Conservation (phyloP, 192 early-diverging fungal genomes). For the Globomyces pollinis-pini region DNA sequence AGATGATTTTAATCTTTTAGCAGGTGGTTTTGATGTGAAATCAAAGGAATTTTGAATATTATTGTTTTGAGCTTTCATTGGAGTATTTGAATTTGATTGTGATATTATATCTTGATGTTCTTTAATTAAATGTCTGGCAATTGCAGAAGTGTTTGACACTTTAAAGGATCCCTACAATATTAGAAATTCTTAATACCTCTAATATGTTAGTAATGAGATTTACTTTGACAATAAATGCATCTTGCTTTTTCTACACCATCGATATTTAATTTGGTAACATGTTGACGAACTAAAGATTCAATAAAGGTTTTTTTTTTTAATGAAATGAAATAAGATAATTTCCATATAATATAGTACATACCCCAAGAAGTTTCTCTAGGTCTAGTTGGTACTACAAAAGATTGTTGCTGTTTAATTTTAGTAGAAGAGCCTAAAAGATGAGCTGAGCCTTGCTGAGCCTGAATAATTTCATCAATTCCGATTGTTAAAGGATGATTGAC, state of each 20-base stretch:
- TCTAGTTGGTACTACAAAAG: too few relatives aligned
- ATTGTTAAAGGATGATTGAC: too few relatives aligned
- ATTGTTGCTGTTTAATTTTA: too few relatives aligned
- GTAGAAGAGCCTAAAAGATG: too few relatives aligned
- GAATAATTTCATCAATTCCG: too few relatives aligned
- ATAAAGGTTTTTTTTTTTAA: too few relatives aligned
- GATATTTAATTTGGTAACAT: background rate
- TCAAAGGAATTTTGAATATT: background rate
- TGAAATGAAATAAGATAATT: too few relatives aligned
- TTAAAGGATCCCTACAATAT: background rate
- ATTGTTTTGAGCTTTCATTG: background rate
- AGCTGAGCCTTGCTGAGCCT: too few relatives aligned
- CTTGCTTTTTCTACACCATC: background rate
- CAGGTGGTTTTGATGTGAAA: background rate
- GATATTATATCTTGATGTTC: background rate
- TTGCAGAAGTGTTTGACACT: conserved; percentile 2
- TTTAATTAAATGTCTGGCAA: background rate
- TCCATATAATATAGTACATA: too few relatives aligned
- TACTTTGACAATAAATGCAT: background rate
- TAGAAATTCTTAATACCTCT: too few relatives aligned
- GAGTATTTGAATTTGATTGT: too few relatives aligned
- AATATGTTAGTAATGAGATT: background rate
- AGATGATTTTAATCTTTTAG: background rate
- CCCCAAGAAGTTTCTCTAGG: too few relatives aligned
- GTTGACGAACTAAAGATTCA: background rate